A percentile compares a stretch with the other conserved stretches of the same genome.
Evolutionary conservation across 805 yeast species (phyloP).

Genomic region (Saccharomycopsis sp.): DNA sequence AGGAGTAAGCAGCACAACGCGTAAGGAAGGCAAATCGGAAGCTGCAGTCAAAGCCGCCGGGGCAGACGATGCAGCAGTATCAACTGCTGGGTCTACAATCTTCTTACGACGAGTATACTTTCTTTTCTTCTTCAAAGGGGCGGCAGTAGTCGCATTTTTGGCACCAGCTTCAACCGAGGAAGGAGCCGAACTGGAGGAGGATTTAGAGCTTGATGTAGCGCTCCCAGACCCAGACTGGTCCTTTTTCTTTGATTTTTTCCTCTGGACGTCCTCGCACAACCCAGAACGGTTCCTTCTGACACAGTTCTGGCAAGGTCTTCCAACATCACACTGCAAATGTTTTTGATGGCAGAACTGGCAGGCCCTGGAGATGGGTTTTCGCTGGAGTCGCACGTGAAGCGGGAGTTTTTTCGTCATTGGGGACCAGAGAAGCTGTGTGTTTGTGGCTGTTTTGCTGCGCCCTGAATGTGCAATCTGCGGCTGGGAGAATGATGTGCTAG

Average conservation of each 20-base stretch:
- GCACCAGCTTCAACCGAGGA: neutral
- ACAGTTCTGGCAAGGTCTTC: constrained; percentile 67
- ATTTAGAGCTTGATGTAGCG: neutral
- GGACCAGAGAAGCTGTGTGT: too few relatives aligned
- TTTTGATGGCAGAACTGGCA: constrained; percentile 68
- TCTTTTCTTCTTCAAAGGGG: neutral
- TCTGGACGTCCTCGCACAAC: constrained; percentile 49
- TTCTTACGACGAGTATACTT: neutral
- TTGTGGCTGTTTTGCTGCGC: too few relatives aligned
- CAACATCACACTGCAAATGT: constrained; percentile 64
- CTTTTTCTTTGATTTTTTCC: constrained; percentile 40
- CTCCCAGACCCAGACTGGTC: neutral
- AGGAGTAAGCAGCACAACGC: neutral
- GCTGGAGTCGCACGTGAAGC: constrained; percentile 40
- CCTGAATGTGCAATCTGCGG: too few relatives aligned
- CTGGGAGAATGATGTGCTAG: too few relatives aligned
- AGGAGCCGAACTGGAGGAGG: neutral
- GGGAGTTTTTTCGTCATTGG: constrained; percentile 61
- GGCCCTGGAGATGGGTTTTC: constrained; percentile 63
- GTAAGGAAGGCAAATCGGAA: neutral
- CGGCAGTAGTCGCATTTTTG: neutral
- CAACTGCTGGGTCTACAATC: neutral
- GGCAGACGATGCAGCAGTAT: neutral
- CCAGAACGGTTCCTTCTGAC: constrained; percentile 50
- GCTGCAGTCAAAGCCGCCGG: neutral